A percentile compares a stretch with the other conserved stretches of the same genome.
These are phyloP conservation scores for Globisporangium iwayamae DNA, from an alignment of 352 stramenopile species.

Conservation along the genomic window DNA sequence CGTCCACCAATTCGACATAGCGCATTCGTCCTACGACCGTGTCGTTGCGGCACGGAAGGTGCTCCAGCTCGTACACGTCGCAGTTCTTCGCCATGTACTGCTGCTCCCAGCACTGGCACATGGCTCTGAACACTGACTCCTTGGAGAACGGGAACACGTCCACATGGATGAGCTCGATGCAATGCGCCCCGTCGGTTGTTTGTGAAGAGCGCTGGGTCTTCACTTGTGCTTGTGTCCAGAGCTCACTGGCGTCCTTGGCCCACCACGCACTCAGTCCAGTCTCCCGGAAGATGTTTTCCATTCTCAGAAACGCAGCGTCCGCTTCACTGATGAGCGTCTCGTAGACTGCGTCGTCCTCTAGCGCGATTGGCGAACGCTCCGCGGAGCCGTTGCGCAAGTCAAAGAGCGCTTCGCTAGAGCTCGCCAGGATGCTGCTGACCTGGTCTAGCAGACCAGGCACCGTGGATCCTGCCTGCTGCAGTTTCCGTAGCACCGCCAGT, in stretches of 20 bases:
- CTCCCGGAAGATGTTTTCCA: constrained; percentile 26
- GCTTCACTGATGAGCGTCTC: neutral
- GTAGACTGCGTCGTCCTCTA: constrained; percentile 6
- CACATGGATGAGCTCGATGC: neutral
- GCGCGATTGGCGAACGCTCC: neutral
- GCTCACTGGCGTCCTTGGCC: constrained; percentile 18
- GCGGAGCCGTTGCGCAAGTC: no score
- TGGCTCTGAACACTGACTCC: neutral
- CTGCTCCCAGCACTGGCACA: constrained; percentile 9
- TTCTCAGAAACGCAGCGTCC: neutral
- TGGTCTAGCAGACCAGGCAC: no score
- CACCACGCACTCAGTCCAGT: constrained; percentile 36
- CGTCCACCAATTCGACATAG: neutral
- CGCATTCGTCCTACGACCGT: neutral
- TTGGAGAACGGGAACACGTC: neutral
- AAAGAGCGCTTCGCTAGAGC: no score
- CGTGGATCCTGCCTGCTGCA: neutral
- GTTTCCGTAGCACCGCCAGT: neutral
- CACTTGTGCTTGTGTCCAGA: neutral
- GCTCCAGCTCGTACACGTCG: neutral
- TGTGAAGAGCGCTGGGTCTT: neutral
- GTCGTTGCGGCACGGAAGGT: neutral
- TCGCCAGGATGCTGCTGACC: no score
- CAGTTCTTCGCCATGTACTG: neutral
- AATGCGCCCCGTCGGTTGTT: neutral